Conservation (phyloP, 2,329 filamentous ascomycete species). For the Cordyceps militaris region DNA sequence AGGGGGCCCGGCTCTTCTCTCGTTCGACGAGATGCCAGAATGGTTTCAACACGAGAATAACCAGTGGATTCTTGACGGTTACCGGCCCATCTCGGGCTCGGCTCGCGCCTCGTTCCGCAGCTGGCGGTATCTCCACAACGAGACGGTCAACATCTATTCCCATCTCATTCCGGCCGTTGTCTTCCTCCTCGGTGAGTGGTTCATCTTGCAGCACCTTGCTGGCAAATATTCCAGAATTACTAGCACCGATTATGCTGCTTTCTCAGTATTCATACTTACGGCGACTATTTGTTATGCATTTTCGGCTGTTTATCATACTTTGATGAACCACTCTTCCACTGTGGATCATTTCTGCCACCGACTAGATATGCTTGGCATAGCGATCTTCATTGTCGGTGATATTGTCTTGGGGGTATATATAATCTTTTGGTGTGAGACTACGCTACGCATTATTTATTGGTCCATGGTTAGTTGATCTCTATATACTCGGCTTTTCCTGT, state of each 20-base stretch:
- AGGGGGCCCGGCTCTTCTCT: constrained; percentile 18
- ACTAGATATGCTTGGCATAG: constrained; percentile 19
- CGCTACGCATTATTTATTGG: constrained; percentile 22
- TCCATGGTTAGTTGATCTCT: constrained; percentile 21
- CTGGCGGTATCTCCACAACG: constrained; percentile 31
- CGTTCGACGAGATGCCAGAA: constrained; percentile 18
- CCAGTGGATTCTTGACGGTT: constrained; percentile 21
- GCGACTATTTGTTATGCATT: constrained; percentile 17
- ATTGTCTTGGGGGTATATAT: constrained; percentile 22
- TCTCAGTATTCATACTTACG: constrained; percentile 19
- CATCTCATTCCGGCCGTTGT: constrained; percentile 36
- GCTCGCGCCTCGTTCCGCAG: constrained; percentile 29
- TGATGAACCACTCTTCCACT: constrained; percentile 19
- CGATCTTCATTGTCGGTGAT: constrained; percentile 20
- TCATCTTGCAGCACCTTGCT: constrained; percentile 18
- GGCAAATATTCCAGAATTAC: constrained; percentile 17
- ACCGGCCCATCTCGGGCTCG: constrained; percentile 36
- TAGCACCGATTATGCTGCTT: constrained; percentile 17
- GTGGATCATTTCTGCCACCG: constrained; percentile 19
- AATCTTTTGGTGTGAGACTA: constrained; percentile 23
- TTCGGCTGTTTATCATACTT: constrained; percentile 20
- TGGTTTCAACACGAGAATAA: constrained; percentile 19
- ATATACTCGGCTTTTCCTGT: constrained; percentile 11
- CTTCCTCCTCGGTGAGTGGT: constrained; percentile 24
- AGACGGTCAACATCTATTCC: constrained; percentile 27